Percentiles rank a stretch among this genome's conserved stretches.
These are phyloP conservation scores for Cyclostephanos invisitatus DNA, from an alignment of 108 stramenopile species.

Conservation along the genomic window DNA sequence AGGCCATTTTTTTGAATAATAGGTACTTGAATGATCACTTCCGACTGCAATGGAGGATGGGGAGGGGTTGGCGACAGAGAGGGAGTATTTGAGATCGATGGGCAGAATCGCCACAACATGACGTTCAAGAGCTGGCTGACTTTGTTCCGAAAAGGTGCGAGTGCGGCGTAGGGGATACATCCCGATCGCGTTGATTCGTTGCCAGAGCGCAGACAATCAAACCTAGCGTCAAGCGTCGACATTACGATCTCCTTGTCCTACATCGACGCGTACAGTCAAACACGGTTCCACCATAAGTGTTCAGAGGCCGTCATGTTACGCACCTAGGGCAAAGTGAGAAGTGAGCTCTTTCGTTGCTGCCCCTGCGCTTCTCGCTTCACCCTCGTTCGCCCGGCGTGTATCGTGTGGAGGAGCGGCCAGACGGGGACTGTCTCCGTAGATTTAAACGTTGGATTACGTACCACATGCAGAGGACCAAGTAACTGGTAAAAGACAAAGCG, in stretches of 20 bases:
- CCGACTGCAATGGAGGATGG: conserved; percentile 13
- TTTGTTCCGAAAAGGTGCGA: neutral
- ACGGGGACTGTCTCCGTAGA: neutral
- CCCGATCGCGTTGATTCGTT: too few relatives aligned
- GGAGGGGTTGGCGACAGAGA: neutral
- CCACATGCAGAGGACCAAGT: conserved; percentile 28
- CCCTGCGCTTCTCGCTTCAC: too few relatives aligned
- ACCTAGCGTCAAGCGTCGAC: neutral
- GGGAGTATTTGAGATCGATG: neutral
- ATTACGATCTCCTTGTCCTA: neutral
- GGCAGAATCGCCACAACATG: neutral
- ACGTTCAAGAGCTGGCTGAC: neutral
- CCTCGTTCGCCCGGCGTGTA: neutral
- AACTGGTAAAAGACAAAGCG: conserved; percentile 8
- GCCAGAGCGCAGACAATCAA: too few relatives aligned
- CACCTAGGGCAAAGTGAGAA: conserved; percentile 62
- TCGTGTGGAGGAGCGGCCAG: neutral
- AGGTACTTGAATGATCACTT: conserved; percentile 21
- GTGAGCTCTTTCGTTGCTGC: too few relatives aligned
- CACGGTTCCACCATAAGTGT: neutral
- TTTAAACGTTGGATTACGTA: conserved; percentile 5
- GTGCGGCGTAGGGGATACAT: neutral
- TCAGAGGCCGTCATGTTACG: conserved; percentile 24
- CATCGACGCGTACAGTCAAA: neutral
- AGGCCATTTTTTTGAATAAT: conserved; percentile 58